Conservation (phyloP, 2,329 filamentous ascomycete species). For the Chrysosphaeria jannelii region DNA sequence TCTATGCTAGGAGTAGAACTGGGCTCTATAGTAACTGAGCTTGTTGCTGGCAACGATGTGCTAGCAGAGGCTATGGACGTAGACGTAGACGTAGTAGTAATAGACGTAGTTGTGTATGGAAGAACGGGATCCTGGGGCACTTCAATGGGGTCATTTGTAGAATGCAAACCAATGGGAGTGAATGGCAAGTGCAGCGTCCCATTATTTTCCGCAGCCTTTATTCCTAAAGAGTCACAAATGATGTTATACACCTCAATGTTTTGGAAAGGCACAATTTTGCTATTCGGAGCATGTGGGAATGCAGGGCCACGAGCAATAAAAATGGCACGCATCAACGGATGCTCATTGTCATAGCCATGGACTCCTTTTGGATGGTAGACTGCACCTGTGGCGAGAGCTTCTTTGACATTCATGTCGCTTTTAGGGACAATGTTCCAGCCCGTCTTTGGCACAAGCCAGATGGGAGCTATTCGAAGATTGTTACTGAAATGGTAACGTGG, state of each 20-base stretch:
- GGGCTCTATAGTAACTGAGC: no score
- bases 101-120: slow-evolving; percentile 4
- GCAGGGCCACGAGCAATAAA: slow-evolving; percentile 80
- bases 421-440: slow-evolving; percentile 78
- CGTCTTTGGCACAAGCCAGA: slow-evolving; percentile 80
- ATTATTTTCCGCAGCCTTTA: slow-evolving; percentile 53
- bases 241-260: slow-evolving; percentile 92
- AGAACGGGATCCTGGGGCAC: slow-evolving; percentile 22
- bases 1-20: no score
- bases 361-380: slow-evolving; percentile 58
- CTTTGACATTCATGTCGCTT: slow-evolving; percentile 43
- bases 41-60: no score
- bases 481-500: slow-evolving; percentile 70
- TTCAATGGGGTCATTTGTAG: slow-evolving; percentile 15
- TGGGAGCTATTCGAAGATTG: slow-evolving; percentile 67
- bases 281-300: slow-evolving; percentile 64
- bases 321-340: slow-evolving; percentile 86
- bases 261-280: slow-evolving; percentile 55
- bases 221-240: slow-evolving; percentile 57
- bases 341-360: slow-evolving; percentile 84
- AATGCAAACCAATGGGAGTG: slow-evolving; percentile 29
- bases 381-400: slow-evolving; percentile 29
- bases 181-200: slow-evolving; percentile 54
- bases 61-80: no score
- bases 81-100: no score